Evolutionary conservation across 2,329 filamentous ascomycete species (phyloP).

Genomic region (Claviceps arundinis): DNA sequence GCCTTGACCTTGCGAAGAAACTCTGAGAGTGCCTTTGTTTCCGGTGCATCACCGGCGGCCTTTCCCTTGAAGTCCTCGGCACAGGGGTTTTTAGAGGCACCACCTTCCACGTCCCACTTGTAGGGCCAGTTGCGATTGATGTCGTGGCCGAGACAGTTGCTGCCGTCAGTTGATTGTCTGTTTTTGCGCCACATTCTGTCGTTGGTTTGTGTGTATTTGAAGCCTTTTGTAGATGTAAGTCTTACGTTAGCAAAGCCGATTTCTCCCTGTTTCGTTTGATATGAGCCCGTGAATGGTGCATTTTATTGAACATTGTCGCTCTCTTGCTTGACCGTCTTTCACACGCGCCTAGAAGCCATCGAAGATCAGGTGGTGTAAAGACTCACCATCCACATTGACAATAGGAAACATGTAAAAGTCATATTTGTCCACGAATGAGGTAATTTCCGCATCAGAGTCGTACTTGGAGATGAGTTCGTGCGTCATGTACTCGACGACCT

Average conservation of each 20-base stretch:
- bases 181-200: constrained; percentile 52
- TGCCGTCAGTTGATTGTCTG: constrained; percentile 22
- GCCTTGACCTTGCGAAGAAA: constrained; percentile 20
- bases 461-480: constrained; percentile 36
- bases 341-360: not conserved
- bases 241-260: too few species aligned
- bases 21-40: constrained; percentile 33
- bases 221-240: constrained; percentile 22
- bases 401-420: constrained; percentile 54
- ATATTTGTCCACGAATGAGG: constrained; percentile 41
- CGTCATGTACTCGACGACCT: constrained; percentile 35
- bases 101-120: constrained; percentile 33
- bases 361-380: too few species aligned
- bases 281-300: too few species aligned
- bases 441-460: constrained; percentile 21
- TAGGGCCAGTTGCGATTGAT: constrained; percentile 50
- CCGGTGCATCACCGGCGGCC: constrained; percentile 32
- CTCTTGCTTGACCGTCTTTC: not conserved
- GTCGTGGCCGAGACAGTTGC: constrained; percentile 37
- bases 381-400: constrained; percentile 45
- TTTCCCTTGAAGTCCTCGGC: constrained; percentile 33
- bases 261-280: too few species aligned
- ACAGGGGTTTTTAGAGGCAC: constrained; percentile 39
- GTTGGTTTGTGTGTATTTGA: constrained; percentile 42
- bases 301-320: not conserved